These are phyloP conservation scores for Irineochytrium annulatum DNA, from an alignment of 192 early-diverging fungal species.

Conservation along the genomic window DNA sequence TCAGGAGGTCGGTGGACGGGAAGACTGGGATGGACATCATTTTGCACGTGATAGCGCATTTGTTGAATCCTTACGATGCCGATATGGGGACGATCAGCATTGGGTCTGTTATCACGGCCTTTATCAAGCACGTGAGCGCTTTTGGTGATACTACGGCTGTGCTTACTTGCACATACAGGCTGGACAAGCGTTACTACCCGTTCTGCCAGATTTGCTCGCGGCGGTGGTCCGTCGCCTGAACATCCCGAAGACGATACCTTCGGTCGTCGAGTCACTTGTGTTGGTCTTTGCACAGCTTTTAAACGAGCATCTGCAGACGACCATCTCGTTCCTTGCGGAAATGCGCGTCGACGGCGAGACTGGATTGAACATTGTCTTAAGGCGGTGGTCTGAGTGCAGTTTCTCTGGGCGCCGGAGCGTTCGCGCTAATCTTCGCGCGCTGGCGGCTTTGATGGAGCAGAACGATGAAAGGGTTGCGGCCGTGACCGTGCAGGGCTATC, in stretches of 20 bases:
- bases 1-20: constrained; percentile 18
- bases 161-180: no score
- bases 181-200: constrained; percentile 55
- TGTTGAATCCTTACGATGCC: constrained; percentile 67
- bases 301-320: no score
- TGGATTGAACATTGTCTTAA: no score
- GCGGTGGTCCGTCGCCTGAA: constrained; percentile 70
- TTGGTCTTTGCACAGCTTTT: constrained; percentile 84
- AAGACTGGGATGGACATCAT: constrained; percentile 73
- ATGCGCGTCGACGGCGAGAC: no score
- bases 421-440: no score
- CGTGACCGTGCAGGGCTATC: constrained; percentile 77
- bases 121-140: no score
- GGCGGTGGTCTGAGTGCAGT: no score
- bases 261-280: constrained; percentile 81
- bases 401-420: no score
- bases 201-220: constrained; percentile 73
- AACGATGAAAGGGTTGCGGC: constrained; percentile 61
- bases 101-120: constrained; percentile 3
- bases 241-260: constrained; percentile 66
- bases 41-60: constrained; percentile 73
- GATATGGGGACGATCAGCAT: constrained; percentile 73
- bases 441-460: constrained; percentile 67
- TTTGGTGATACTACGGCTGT: no score
- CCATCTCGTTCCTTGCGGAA: no score